Evolutionary conservation across 2,329 filamentous ascomycete genomes (phyloP).

Genomic region (Trichoderma sp.): DNA sequence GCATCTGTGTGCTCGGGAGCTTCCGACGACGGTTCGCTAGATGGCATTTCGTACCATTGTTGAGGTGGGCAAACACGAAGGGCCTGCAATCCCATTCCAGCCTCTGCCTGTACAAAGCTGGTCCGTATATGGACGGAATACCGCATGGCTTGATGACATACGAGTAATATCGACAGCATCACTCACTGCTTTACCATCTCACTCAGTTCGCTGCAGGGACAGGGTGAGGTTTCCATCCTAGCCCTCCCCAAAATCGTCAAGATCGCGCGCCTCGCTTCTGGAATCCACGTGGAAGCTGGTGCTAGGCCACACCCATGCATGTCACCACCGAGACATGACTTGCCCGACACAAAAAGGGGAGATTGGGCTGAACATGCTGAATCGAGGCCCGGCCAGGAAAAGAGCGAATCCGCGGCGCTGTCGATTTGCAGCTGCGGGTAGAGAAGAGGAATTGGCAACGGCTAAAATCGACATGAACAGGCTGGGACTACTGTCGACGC

Average conservation of each 20-base stretch:
- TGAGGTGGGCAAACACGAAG: not conserved
- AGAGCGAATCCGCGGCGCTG: not conserved
- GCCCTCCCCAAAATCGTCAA: slow-evolving; percentile 8
- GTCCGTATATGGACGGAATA: not conserved
- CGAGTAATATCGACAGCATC: not conserved
- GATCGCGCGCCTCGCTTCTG: slow-evolving; percentile 18
- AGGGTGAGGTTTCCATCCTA: not conserved
- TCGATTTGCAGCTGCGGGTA: not conserved
- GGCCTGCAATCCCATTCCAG: not conserved
- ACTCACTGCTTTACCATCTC: not conserved
- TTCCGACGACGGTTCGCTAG: slow-evolving; percentile 8
- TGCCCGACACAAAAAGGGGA: slow-evolving; percentile 1
- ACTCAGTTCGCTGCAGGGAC: not conserved
- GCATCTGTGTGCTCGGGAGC: slow-evolving; percentile 14
- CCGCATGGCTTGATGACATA: not conserved
- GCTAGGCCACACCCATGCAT: slow-evolving; percentile 10
- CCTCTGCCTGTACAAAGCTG: not conserved
- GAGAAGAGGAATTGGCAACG: not conserved
- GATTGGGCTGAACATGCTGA: not conserved
- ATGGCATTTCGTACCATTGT: not conserved
- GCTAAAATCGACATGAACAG: not conserved
- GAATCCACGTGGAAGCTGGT: slow-evolving; percentile 17
- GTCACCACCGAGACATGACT: slow-evolving; percentile 13
- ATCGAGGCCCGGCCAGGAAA: not conserved
- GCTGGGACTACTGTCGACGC: not conserved